Evolutionary conservation across 805 yeast genomes (phyloP), one percentile per base, ranked within the genome.

Genomic region (Vanderwaltozyma polyspora): DNA sequence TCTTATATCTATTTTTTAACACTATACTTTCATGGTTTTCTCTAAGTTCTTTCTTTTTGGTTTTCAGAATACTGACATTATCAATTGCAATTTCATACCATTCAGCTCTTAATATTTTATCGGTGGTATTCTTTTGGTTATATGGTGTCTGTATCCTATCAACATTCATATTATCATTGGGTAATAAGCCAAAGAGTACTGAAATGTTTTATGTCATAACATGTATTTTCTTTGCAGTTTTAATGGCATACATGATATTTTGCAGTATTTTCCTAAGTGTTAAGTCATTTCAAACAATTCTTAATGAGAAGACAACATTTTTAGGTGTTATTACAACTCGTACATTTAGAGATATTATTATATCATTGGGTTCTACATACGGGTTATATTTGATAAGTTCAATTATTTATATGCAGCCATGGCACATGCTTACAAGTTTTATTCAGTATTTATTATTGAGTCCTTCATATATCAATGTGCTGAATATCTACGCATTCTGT

Each of bases 401-500:
- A 5, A 52, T 86, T 39, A 45, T 89, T 36, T 89, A 79, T 50
- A 69, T 93, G 34, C 94, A 89, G 44, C 96, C 97, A 13, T 76
- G 83, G 72, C 94, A 87, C 51, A 80, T 89, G 87, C 55, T 85
- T 43, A 86, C 96, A 0, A 76, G 91, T 32, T 82, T 86, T 55
- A 45, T 74, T 15, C 98, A 89, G 57, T 89, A 89, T 53, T 56
- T 89, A 39, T 58, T 89, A 41, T 59, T 89, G 38, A 76, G 87
- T 43, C 98, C 98, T 0, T 74, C 93, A 1, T 89, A 86, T 57
- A 77, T 86, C 60, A 87, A 89, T 51, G 89, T 87, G 34, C 66
- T 89, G 53, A 86, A 85, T 57, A 89, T 89, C 40, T 89, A 89
- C 59, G 94, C 97, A 2, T 87, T 89, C 57, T 87, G 96, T 64